Evolutionary conservation across 192 early-diverging fungal genomes (phyloP).

Genomic region (Chytriomyces sp.): DNA sequence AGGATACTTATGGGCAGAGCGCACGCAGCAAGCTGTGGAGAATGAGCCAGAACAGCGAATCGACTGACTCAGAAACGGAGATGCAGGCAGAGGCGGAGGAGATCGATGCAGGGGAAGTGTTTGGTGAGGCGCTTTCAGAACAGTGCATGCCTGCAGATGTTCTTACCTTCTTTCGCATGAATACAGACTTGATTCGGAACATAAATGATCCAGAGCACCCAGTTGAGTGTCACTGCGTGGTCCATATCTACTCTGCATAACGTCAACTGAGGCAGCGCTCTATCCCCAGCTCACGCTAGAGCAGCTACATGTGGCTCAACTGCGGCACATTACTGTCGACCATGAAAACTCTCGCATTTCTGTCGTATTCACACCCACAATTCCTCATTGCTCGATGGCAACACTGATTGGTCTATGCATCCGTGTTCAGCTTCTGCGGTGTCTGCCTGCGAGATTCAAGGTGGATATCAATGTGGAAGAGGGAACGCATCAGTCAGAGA

Average conservation of each 20-base stretch:
- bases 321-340: conserved; percentile 82
- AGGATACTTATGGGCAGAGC: not conserved
- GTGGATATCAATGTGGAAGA: conserved; percentile 88
- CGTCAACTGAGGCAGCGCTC: not conserved
- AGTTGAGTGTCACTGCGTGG: conserved; percentile 17
- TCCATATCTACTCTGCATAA: not conserved
- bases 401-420: conserved; percentile 98
- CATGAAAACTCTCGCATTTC: conserved; percentile 69
- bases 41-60: not conserved
- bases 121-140: conserved; percentile 71
- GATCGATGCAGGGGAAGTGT: conserved; percentile 88
- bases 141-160: too few species aligned
- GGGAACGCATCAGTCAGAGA: conserved; percentile 95
- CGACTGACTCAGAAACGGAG: conserved; percentile 57
- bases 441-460: conserved; percentile 89
- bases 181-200: conserved; percentile 90
- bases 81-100: conserved; percentile 59
- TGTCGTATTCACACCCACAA: conserved; percentile 94
- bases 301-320: conserved; percentile 93
- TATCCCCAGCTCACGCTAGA: conserved; percentile 77
- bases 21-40: conserved; percentile 35
- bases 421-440: conserved; percentile 85
- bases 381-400: conserved; percentile 99
- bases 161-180: too few species aligned
- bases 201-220: conserved; percentile 99